A percentile compares a stretch with the other conserved stretches of the same genome.
Conservation (phyloP, 768 basidiomycete species). For the Leucosporidium creatinivorum region DNA sequence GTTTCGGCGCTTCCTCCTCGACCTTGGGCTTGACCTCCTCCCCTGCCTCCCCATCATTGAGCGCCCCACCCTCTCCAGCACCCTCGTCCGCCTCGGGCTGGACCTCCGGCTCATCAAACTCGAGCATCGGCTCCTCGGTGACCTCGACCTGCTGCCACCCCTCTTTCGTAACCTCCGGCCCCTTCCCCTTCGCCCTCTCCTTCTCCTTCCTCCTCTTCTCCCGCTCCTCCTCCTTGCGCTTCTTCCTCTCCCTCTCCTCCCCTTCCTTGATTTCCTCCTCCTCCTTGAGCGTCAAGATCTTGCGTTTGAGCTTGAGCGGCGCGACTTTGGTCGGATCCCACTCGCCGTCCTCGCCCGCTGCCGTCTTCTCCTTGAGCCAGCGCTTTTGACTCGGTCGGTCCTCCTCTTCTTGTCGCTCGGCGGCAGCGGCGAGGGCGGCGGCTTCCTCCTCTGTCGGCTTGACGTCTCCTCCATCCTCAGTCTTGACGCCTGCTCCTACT, state of each 20-base stretch:
- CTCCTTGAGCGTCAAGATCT: slow-evolving; percentile 27
- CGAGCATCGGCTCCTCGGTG: not conserved
- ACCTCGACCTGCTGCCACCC: slow-evolving; percentile 10
- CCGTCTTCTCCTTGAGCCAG: slow-evolving; percentile 13
- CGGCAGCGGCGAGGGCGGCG: not conserved
- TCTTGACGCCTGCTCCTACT: slow-evolving; percentile 1
- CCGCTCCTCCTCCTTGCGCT: not conserved
- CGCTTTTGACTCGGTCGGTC: not conserved
- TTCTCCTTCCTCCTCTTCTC: not conserved
- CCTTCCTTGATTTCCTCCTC: slow-evolving; percentile 11
- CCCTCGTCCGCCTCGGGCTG: not conserved
- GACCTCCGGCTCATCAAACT: not conserved
- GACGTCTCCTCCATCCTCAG: not conserved
- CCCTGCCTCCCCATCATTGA: not conserved
- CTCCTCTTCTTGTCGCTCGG: not conserved
- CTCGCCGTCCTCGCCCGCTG: slow-evolving; percentile 9
- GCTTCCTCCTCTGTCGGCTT: not conserved
- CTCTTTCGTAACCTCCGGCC: not conserved
- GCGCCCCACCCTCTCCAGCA: not conserved
- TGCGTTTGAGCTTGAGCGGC: slow-evolving; percentile 26
- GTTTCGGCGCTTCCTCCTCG: not conserved
- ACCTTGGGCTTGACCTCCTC: slow-evolving; percentile 10
- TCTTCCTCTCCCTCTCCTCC: not conserved
- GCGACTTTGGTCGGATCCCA: slow-evolving; percentile 15
- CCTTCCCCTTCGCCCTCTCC: not conserved